Percentiles rank a stretch among this genome's conserved stretches.
Conservation (phyloP, 2,329 filamentous ascomycete genomes). For the Colletotrichum caudatum region DNA sequence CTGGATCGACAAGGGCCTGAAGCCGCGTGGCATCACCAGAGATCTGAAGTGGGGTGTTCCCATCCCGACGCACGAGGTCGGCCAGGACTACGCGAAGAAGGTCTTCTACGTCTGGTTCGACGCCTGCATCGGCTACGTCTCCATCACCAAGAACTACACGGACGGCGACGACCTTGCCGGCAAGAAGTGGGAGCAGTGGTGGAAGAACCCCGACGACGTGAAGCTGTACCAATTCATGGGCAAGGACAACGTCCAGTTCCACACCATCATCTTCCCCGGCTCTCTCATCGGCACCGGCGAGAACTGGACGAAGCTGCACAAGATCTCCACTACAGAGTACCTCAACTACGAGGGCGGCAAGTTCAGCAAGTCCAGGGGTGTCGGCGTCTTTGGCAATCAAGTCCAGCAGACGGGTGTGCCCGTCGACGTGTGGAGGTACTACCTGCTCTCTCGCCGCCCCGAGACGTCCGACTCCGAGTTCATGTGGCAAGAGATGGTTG, state of each 20-base stretch:
- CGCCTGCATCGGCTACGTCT: conserved; percentile 74
- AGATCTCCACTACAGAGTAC: conserved; percentile 88
- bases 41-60: conserved; percentile 90
- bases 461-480: conserved; percentile 91
- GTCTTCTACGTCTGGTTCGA: conserved; percentile 81
- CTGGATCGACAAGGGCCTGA: conserved; percentile 86
- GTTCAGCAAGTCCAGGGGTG: conserved; percentile 90
- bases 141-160: conserved; percentile 92
- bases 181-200: conserved; percentile 92
- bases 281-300: conserved; percentile 87
- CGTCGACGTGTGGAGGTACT: conserved; percentile 93
- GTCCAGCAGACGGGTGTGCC: conserved; percentile 88
- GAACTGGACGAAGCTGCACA: conserved; percentile 90
- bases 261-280: conserved; percentile 91
- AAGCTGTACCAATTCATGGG: conserved; percentile 95
- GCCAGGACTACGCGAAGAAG: conserved; percentile 68
- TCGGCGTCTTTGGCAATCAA: conserved; percentile 93
- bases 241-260: conserved; percentile 77
- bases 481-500: conserved; percentile 86
- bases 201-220: conserved; percentile 89
- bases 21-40: conserved; percentile 88
- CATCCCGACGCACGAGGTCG: conserved; percentile 61
- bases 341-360: conserved; percentile 91
- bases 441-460: conserved; percentile 85
- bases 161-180: conserved; percentile 58